These are phyloP conservation scores for Fusarium sp. DNA, from an alignment of 2,329 filamentous ascomycete genomes.

Conservation along the genomic window DNA sequence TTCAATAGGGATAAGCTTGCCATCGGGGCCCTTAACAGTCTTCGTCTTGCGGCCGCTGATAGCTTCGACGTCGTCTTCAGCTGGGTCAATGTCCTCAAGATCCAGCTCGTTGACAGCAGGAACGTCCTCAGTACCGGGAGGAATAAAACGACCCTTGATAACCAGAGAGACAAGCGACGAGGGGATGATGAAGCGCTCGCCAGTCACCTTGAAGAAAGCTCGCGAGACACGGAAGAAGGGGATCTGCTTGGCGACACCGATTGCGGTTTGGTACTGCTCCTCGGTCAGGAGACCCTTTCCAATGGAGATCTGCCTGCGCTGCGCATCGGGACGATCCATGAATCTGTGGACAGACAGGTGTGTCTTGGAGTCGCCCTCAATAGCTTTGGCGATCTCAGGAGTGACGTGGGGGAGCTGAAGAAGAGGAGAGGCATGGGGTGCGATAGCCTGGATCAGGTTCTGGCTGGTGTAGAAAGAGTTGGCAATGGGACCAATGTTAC, in stretches of 20 bases:
- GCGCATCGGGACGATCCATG: slow-evolving; percentile 82
- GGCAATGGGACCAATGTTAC: slow-evolving; percentile 83
- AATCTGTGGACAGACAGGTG: slow-evolving; percentile 87
- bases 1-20: slow-evolving; percentile 66
- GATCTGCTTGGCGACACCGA: slow-evolving; percentile 83
- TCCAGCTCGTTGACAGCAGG: slow-evolving; percentile 81
- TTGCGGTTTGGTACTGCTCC: slow-evolving; percentile 78
- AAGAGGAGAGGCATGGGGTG: slow-evolving; percentile 85
- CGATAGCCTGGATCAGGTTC: slow-evolving; percentile 87
- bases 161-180: slow-evolving; percentile 93
- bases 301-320: slow-evolving; percentile 77
- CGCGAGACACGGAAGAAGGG: slow-evolving; percentile 87
- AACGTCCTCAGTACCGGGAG: slow-evolving; percentile 80
- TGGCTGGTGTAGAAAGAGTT: slow-evolving; percentile 85
- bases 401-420: slow-evolving; percentile 92
- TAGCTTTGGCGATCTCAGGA: slow-evolving; percentile 69
- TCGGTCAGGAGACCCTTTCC: slow-evolving; percentile 77
- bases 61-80: slow-evolving; percentile 90
- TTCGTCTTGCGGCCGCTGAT: slow-evolving; percentile 81
- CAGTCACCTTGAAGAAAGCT: slow-evolving; percentile 98
- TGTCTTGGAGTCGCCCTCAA: slow-evolving; percentile 79
- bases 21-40: slow-evolving; percentile 69
- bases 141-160: slow-evolving; percentile 93
- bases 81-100: slow-evolving; percentile 89
- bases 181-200: slow-evolving; percentile 91